Conservation (phyloP, 352 stramenopile species). For the Phytophthora idaei region DNA sequence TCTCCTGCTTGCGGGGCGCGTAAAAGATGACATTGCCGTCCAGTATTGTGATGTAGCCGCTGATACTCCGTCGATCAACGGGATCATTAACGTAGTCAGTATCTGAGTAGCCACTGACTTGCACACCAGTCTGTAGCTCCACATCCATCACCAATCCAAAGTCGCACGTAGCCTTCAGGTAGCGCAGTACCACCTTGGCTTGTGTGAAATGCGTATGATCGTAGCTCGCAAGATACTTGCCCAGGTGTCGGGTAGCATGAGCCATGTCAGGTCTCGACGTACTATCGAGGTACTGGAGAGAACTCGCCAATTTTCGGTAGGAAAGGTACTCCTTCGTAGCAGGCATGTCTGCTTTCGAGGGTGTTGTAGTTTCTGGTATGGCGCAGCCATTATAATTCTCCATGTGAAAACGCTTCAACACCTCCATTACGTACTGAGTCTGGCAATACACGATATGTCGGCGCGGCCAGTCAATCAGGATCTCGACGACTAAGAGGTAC, state of each 20-base stretch:
- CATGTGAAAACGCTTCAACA: neutral
- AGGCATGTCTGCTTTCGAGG: neutral
- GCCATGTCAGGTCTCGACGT: neutral
- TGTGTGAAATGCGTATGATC: neutral
- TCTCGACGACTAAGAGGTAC: neutral
- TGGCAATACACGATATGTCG: neutral
- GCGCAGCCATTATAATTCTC: neutral
- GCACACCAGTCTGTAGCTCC: neutral
- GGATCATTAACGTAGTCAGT: neutral
- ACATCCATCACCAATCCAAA: neutral
- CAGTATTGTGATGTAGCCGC: conserved; percentile 27
- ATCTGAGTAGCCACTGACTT: neutral
- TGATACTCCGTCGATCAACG: conserved; percentile 20
- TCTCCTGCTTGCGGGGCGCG: too few relatives aligned
- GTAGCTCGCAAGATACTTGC: neutral
- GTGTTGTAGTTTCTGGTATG: neutral
- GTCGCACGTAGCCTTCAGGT: neutral
- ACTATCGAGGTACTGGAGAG: neutral
- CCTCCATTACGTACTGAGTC: neutral
- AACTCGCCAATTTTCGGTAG: neutral
- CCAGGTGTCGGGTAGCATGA: neutral
- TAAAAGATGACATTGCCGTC: neutral
- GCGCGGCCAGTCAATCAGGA: neutral
- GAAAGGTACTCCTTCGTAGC: neutral
- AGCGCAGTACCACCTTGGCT: neutral